These are phyloP conservation scores for Tuber melanosporum DNA, from an alignment of 495 filamentous ascomycete genomes.

Conservation along the genomic window DNA sequence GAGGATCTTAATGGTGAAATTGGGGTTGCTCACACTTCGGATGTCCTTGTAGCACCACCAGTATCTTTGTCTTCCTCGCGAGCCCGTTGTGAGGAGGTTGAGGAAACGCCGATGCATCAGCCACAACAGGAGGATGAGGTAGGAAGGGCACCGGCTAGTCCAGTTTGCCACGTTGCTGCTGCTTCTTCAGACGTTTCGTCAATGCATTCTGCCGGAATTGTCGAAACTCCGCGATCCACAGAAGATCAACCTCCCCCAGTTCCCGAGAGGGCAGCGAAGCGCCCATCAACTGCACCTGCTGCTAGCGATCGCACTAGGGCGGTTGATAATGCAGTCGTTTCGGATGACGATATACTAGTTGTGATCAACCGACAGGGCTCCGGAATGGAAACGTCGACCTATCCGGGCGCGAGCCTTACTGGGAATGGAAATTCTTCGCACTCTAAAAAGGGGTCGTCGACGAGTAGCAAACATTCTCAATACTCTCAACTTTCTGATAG, in stretches of 20 bases:
- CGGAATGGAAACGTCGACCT: conserved; percentile 20
- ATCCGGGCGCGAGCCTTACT: conserved; percentile 17
- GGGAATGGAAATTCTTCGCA: conserved; percentile 28
- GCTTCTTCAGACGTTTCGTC: neutral
- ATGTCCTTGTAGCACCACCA: conserved; percentile 20
- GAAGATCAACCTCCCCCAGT: conserved; percentile 22
- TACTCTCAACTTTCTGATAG: conserved; percentile 38
- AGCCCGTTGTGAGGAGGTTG: conserved; percentile 8
- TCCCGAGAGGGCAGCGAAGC: conserved; percentile 16
- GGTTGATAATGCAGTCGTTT: conserved; percentile 15
- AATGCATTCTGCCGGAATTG: conserved; percentile 22
- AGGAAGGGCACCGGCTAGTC: neutral
- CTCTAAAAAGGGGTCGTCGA: conserved; percentile 31
- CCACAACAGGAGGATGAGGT: neutral
- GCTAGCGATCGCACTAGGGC: conserved; percentile 15
- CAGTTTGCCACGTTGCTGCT: neutral
- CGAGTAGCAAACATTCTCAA: conserved; percentile 37
- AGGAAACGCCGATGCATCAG: neutral
- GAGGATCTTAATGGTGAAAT: conserved; percentile 15
- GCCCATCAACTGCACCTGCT: conserved; percentile 18
- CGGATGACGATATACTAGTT: conserved; percentile 24
- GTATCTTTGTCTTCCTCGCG: conserved; percentile 21
- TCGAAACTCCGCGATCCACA: conserved; percentile 22
- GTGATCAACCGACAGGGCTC: conserved; percentile 14
- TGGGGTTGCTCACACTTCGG: conserved; percentile 27